These are phyloP conservation scores for Ophiostoma novo-ulmi DNA, from an alignment of 2,329 filamentous ascomycete genomes.

Conservation along the genomic window DNA sequence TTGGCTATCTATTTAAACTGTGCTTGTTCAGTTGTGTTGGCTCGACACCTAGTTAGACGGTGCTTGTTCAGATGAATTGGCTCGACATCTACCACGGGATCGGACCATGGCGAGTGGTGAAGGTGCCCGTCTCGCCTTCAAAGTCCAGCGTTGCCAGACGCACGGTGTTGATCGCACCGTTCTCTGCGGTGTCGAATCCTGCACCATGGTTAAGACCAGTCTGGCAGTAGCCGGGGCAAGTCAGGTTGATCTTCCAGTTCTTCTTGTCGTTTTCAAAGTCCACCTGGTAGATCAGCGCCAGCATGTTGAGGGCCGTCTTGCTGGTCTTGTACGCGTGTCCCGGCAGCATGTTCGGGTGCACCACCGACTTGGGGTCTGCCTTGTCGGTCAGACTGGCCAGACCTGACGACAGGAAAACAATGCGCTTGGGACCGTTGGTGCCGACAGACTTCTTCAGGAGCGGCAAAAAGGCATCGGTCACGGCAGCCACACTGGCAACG, in stretches of 20 bases:
- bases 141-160: slow-evolving; percentile 32
- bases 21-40: neutral
- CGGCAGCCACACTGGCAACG: slow-evolving; percentile 31
- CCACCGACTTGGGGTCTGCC: slow-evolving; percentile 19
- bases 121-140: slow-evolving; percentile 33
- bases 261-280: slow-evolving; percentile 32
- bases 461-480: slow-evolving; percentile 34
- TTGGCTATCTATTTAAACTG: neutral
- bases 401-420: slow-evolving; percentile 30
- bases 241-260: slow-evolving; percentile 35
- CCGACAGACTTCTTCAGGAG: slow-evolving; percentile 33
- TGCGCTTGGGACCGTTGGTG: slow-evolving; percentile 26
- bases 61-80: neutral
- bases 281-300: slow-evolving; percentile 32
- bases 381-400: slow-evolving; percentile 29
- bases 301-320: slow-evolving; percentile 34
- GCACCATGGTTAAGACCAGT: slow-evolving; percentile 31
- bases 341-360: slow-evolving; percentile 23
- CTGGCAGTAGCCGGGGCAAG: slow-evolving; percentile 38
- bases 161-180: slow-evolving; percentile 33
- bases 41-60: neutral
- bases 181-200: slow-evolving; percentile 27
- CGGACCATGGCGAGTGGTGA: slow-evolving; percentile 30
- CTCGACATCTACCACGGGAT: slow-evolving; percentile 24
- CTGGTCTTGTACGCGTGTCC: slow-evolving; percentile 28